phyloP scores from a whole-genome alignment of 2,329 filamentous ascomycete genomes.

The Fusarium continuum region DNA sequence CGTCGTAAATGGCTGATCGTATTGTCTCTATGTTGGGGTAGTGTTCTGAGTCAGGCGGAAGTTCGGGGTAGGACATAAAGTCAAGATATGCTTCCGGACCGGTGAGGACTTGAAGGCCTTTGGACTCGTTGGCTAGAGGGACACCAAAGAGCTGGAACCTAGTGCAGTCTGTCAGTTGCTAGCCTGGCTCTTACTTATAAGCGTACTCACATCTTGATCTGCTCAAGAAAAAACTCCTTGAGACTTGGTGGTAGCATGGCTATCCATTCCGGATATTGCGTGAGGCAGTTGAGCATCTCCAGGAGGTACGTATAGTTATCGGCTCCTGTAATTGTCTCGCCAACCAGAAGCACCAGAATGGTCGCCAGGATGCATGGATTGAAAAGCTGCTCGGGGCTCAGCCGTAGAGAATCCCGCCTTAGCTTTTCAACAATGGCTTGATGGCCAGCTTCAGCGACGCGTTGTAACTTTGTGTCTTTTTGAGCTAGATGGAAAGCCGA shows the following conservation, averaged over 20 bases:
- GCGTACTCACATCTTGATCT: constrained; percentile 44
- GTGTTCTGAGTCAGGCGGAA: constrained; percentile 31
- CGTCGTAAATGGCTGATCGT: constrained; percentile 38
- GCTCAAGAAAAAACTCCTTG: constrained; percentile 44
- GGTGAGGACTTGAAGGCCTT: constrained; percentile 40
- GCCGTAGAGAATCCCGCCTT: constrained; percentile 45
- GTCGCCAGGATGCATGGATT: constrained; percentile 51
- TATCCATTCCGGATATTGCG: constrained; percentile 32
- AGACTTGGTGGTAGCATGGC: constrained; percentile 24
- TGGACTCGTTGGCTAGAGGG: constrained; percentile 42
- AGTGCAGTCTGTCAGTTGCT: background rate
- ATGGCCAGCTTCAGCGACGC: constrained; percentile 48
- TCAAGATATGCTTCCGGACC: constrained; percentile 40
- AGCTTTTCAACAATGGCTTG: constrained; percentile 49
- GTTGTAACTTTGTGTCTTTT: constrained; percentile 44
- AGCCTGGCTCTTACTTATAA: rapidly evolving
- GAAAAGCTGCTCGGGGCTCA: constrained; percentile 46
- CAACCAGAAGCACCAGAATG: constrained; percentile 51
- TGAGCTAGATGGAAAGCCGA: constrained; percentile 52
- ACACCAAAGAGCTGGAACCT: constrained; percentile 47
- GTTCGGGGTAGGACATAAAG: constrained; percentile 41
- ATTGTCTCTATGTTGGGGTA: constrained; percentile 35
- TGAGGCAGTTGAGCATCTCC: constrained; percentile 49
- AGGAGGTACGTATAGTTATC: constrained; percentile 50
- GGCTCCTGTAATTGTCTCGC: constrained; percentile 53